These are phyloP conservation scores for Salix dunnii DNA, from an alignment of 345 rosid genomes.

Conservation along the genomic window DNA sequence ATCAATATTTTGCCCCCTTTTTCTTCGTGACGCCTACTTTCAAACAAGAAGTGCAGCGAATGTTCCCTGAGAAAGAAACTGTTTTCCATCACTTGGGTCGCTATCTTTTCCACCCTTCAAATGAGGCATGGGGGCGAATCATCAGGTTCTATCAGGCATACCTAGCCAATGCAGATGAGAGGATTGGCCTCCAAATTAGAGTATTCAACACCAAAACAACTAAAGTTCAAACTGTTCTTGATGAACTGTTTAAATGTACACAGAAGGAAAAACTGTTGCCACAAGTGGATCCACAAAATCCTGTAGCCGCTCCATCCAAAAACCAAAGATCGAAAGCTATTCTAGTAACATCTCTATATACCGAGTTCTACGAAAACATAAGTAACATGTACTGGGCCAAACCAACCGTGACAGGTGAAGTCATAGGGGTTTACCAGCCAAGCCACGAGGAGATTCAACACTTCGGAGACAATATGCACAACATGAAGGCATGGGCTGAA, in stretches of 20 bases:
- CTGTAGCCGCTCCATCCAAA: background rate
- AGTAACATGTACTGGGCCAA: slow-evolving; percentile 4
- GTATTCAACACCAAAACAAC: slow-evolving; percentile 1
- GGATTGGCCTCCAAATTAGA: slow-evolving; percentile 25
- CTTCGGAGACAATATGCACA: slow-evolving; percentile 14
- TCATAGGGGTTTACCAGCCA: slow-evolving; percentile 18
- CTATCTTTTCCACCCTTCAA: slow-evolving; percentile 29
- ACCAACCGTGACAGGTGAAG: slow-evolving; percentile 11
- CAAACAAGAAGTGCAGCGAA: background rate
- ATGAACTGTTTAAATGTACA: slow-evolving; percentile 13
- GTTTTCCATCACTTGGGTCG: slow-evolving; percentile 25
- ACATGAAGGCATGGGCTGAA: slow-evolving; percentile 26
- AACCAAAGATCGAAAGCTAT: slow-evolving; percentile 15
- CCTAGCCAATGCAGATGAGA: slow-evolving; percentile 19
- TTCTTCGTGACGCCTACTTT: slow-evolving; percentile 19
- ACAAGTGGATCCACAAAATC: background rate
- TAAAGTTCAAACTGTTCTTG: slow-evolving; percentile 2
- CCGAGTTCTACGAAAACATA: slow-evolving; percentile 1
- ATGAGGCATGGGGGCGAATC: slow-evolving; percentile 22
- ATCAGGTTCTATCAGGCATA: slow-evolving; percentile 20
- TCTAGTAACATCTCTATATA: slow-evolving; percentile 14
- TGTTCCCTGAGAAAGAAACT: slow-evolving; percentile 28
- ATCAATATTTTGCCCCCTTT: slow-evolving; percentile 26
- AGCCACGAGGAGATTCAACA: slow-evolving; percentile 22
- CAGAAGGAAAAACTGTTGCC: slow-evolving; percentile 19